Percentiles rank a stretch among this genome's conserved stretches.
These are phyloP conservation scores for Chaetomium cochliodes DNA, from an alignment of 495 filamentous ascomycete species.

Conservation along the genomic window DNA sequence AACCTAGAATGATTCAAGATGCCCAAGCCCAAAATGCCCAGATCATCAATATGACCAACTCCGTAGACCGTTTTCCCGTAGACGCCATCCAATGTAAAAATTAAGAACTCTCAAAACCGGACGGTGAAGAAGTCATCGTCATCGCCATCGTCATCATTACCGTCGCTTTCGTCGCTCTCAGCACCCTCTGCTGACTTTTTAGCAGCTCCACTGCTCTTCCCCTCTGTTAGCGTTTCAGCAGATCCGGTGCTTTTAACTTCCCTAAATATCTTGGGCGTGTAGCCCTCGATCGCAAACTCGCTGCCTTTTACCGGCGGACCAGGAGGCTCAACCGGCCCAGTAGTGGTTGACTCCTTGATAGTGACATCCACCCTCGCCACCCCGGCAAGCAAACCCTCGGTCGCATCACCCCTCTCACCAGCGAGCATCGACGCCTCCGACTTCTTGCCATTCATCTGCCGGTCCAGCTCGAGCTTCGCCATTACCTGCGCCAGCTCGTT, in stretches of 20 bases:
- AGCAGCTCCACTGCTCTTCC: conserved; percentile 6
- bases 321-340: conserved; percentile 35
- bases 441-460: conserved; percentile 29
- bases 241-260: conserved; percentile 19
- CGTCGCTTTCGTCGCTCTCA: conserved; percentile 1
- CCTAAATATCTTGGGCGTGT: conserved; percentile 35
- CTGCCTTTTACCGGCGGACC: conserved; percentile 29
- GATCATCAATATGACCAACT: background rate
- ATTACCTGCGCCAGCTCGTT: conserved; percentile 14
- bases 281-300: conserved; percentile 51
- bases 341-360: conserved; percentile 50
- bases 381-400: conserved; percentile 3
- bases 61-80: background rate
- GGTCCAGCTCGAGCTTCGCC: conserved; percentile 23
- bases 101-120: conserved; percentile 15
- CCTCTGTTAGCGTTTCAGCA: no score
- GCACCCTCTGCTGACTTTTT: conserved; percentile 17
- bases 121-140: conserved; percentile 28
- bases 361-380: conserved; percentile 35
- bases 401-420: conserved; percentile 49
- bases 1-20: background rate
- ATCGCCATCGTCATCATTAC: background rate
- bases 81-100: conserved; percentile 10
- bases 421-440: conserved; percentile 47
- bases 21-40: background rate